A percentile compares a stretch with the other conserved stretches of the same genome.
These are phyloP conservation scores for Psilocybe subaeruginosa DNA, from an alignment of 768 basidiomycete species.

Conservation along the genomic window DNA sequence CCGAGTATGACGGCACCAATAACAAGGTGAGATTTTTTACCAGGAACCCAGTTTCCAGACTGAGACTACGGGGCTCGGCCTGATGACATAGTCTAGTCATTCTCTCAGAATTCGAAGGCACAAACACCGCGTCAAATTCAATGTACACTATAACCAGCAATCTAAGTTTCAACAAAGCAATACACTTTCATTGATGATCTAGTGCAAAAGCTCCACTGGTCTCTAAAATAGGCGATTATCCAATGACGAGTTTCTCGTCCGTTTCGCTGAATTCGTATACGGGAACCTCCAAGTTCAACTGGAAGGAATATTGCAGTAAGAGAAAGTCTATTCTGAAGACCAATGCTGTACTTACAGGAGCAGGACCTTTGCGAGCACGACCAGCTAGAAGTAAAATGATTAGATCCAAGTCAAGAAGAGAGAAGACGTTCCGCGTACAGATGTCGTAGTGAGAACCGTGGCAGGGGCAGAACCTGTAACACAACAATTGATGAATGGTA, in stretches of 20 bases:
- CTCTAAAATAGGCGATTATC: constrained; percentile 46
- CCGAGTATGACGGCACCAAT: constrained; percentile 11
- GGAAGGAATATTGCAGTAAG: constrained; percentile 6
- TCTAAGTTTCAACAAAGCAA: not conserved
- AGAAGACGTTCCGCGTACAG: constrained; percentile 51
- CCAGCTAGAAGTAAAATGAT: constrained; percentile 59
- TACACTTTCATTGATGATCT: constrained; percentile 20
- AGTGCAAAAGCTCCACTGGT: constrained; percentile 17
- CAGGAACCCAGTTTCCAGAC: not conserved
- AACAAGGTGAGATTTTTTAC: not conserved
- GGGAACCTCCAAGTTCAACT: constrained; percentile 96
- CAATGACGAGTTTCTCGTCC: constrained; percentile 86
- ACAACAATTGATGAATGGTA: not conserved
- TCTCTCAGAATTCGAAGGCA: too few species aligned
- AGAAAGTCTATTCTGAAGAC: constrained; percentile 3
- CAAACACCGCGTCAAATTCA: too few species aligned
- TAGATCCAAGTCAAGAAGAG: not conserved
- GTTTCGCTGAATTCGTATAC: constrained; percentile 85
- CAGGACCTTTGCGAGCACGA: constrained; percentile 94
- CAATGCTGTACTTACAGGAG: constrained; percentile 70
- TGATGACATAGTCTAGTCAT: too few species aligned
- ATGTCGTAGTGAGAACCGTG: constrained; percentile 99
- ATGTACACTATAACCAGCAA: not conserved
- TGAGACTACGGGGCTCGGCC: not conserved
- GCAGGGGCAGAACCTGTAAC: constrained; percentile 89